Evolutionary conservation across 2,329 filamentous ascomycete species (phyloP).

Genomic region (Claviceps capensis): DNA sequence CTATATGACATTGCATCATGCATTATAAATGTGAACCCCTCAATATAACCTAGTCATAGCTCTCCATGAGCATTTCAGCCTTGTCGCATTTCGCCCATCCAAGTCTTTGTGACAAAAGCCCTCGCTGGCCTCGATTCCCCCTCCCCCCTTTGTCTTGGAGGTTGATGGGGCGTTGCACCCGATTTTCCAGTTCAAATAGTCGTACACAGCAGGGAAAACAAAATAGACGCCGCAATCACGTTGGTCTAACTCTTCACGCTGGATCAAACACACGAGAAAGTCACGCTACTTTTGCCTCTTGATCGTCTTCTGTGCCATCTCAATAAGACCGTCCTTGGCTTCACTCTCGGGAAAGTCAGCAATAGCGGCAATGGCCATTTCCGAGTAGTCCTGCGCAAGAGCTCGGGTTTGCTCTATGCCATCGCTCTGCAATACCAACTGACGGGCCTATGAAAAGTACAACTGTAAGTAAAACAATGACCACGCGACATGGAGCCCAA

Average conservation of each 20-base stretch:
- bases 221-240: background rate
- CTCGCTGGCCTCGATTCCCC: too few relatives aligned
- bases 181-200: too few relatives aligned
- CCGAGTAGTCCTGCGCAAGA: constrained; percentile 79
- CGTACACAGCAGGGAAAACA: too few relatives aligned
- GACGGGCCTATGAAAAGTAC: constrained; percentile 52
- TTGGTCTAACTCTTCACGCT: background rate
- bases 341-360: constrained; percentile 81
- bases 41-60: too few relatives aligned
- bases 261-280: background rate
- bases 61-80: too few relatives aligned
- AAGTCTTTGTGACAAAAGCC: too few relatives aligned
- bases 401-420: constrained; percentile 87
- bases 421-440: constrained; percentile 69
- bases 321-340: constrained; percentile 77
- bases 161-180: too few relatives aligned
- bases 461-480: background rate
- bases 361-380: constrained; percentile 79
- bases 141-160: too few relatives aligned
- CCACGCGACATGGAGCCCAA: too few relatives aligned
- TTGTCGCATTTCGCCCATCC: too few relatives aligned
- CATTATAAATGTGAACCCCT: background rate
- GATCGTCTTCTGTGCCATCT: constrained; percentile 90
- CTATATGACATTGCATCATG: constrained; percentile 3
- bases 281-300: constrained; percentile 63